These are phyloP conservation scores for Monosporascus sp. DNA, from an alignment of 2,329 filamentous ascomycete genomes.

Conservation along the genomic window DNA sequence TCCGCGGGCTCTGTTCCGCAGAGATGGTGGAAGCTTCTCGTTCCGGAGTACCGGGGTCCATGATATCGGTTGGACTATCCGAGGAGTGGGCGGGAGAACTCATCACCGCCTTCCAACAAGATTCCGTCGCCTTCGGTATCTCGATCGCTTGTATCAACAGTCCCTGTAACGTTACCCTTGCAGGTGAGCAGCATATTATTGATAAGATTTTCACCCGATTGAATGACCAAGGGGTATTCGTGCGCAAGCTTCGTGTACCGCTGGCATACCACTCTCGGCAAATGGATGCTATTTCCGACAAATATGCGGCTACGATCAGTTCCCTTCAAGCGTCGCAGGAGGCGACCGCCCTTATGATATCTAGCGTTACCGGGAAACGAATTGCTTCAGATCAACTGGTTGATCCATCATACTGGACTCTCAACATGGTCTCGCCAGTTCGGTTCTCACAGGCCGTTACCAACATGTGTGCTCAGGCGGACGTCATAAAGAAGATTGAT, in stretches of 20 bases:
- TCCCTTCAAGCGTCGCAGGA: no score
- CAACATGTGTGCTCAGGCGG: no score
- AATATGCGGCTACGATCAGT: no score
- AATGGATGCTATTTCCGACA: no score
- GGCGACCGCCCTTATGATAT: no score
- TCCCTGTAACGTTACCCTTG: constrained; percentile 25
- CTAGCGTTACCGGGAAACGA: no score
- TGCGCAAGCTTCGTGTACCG: constrained; percentile 19
- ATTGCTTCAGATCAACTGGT: no score
- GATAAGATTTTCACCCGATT: constrained; percentile 18
- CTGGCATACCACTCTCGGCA: constrained; percentile 30
- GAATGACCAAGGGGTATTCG: constrained; percentile 16
- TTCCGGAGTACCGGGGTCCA: constrained; percentile 15
- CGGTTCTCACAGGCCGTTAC: no score
- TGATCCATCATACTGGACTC: no score
- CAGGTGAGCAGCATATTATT: constrained; percentile 22
- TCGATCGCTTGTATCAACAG: constrained; percentile 27
- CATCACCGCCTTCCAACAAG: no score
- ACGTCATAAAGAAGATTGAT: no score
- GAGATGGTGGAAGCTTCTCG: background rate
- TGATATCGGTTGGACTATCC: constrained; percentile 25
- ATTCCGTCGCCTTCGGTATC: constrained; percentile 2
- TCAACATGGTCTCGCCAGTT: no score
- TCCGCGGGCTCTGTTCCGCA: constrained; percentile 6
- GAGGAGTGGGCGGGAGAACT: constrained; percentile 3